Evolutionary conservation across 352 stramenopile genomes (phyloP).

Genomic region (Globisporangium cederbergense): DNA sequence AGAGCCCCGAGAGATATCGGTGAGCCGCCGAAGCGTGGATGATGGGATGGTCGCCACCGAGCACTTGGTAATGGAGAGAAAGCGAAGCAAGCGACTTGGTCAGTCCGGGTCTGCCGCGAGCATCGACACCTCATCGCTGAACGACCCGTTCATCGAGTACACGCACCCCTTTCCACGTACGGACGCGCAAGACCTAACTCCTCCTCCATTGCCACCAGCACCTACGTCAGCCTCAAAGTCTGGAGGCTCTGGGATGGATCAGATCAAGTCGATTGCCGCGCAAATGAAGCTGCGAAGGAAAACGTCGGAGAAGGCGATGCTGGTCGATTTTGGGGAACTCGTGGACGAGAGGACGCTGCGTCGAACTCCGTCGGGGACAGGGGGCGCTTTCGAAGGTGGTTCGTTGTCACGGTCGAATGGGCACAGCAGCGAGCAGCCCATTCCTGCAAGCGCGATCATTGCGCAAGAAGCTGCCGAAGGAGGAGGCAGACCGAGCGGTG

Average conservation of each 20-base stretch:
- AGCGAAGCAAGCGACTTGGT: constrained; percentile 32
- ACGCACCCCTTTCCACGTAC: background rate
- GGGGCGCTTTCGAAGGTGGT: background rate
- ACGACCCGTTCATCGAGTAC: constrained; percentile 3
- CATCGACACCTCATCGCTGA: constrained; percentile 52
- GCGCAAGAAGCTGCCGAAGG: background rate
- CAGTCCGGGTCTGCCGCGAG: constrained; percentile 57
- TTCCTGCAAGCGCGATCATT: background rate
- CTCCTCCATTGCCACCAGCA: constrained; percentile 1
- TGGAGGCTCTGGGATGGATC: constrained; percentile 36
- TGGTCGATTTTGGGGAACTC: background rate
- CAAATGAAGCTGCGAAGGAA: constrained; percentile 74
- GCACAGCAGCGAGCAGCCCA: background rate
- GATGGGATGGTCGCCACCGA: constrained; percentile 4
- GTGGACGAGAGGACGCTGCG: constrained; percentile 12
- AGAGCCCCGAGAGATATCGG: background rate
- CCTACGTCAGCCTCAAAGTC: background rate
- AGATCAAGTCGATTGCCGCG: constrained; percentile 69
- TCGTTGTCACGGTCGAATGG: background rate
- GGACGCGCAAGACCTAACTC: background rate
- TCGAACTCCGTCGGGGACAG: constrained; percentile 6
- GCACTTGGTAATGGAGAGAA: constrained; percentile 11
- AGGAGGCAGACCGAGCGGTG: constrained; percentile 32
- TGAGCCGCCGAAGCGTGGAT: constrained; percentile 13
- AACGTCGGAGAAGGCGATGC: background rate